Percentiles rank a stretch among this genome's conserved stretches.
Evolutionary conservation across 805 yeast species (phyloP).

Genomic region (Nakazawaea siamensis): DNA sequence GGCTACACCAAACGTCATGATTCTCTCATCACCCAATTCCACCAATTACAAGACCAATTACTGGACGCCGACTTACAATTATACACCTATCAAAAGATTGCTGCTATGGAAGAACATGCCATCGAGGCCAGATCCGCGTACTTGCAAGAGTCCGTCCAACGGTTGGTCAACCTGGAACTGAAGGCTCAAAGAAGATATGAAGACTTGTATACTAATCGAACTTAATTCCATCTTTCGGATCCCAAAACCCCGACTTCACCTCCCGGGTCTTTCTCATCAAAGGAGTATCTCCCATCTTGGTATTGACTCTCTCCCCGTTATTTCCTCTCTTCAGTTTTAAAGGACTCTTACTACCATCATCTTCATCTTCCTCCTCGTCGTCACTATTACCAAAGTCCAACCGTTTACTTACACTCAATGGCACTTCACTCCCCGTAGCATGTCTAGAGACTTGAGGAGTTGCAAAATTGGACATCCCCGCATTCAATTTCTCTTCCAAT

Average conservation of each 20-base stretch:
- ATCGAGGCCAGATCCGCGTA: conserved; percentile 7
- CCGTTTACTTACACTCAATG: too few species aligned
- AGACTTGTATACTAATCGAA: conserved; percentile 9
- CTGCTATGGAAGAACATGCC: conserved; percentile 10
- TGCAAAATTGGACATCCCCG: too few species aligned
- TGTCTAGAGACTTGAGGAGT: too few species aligned
- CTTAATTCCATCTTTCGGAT: conserved; percentile 8
- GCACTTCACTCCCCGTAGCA: too few species aligned
- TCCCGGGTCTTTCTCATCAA: not conserved
- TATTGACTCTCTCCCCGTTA: not conserved
- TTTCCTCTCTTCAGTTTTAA: conserved; percentile 1
- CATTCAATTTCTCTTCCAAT: conserved; percentile 25
- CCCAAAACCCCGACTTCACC: conserved; percentile 5
- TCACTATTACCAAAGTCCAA: not conserved
- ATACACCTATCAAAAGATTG: conserved; percentile 12
- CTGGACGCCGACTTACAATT: conserved; percentile 8
- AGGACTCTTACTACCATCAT: conserved; percentile 8
- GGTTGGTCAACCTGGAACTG: conserved; percentile 10
- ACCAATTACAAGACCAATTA: conserved; percentile 13
- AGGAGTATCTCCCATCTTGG: not conserved
- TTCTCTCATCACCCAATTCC: conserved; percentile 13
- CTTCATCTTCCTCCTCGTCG: conserved; percentile 1
- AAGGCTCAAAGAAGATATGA: conserved; percentile 11
- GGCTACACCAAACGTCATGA: conserved; percentile 25
- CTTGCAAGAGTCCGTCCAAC: conserved; percentile 11